Base-by-base conservation (phyloP, 805 yeast species). In the Nakazawaea ishiwadae region DNA sequence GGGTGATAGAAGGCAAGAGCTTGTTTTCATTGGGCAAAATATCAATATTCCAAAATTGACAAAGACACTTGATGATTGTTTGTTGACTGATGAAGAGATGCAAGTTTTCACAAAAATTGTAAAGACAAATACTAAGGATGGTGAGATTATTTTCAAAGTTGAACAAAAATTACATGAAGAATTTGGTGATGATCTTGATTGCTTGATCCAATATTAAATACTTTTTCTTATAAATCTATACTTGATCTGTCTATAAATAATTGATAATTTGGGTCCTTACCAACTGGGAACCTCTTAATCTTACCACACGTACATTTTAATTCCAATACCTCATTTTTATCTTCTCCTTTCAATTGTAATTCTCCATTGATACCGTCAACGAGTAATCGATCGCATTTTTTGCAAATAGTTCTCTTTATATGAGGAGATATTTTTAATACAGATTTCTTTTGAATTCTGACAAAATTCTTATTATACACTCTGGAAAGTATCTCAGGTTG, bases 351-450 rank as follows among this genome's bases (percentile, higher is more conserved):
- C 0, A 39, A 29, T 35, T 62, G 67, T 2, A 67, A 49, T 1
- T 55, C 35, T 37, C 71, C 52, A 15, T 71, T 68, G 14, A 65
- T 38, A 0, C 80, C 82, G 0, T 28, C 82, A 1, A 76, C 51
- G 46, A 73, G 61, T 8, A 73, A 45, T 7, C 77, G 56, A 34
- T 72, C 60, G 58, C 96, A 88, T 28, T 61, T 62, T 51, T 85
- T 86, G 59, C 96, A 88, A 12, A 81, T 54, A 0, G 73, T 67
- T 49, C 95, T 66, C 58, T 88, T 88, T 9, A 87, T 48, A 27
- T 62, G 59, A 0, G 90, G 89, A 35, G 83, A 71, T 21, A 83
- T 55, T 46, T 81, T 74, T 16, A 81, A 55, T 14, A 84, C 90
- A 2, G 79, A 73, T 52, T 81, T 83, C 54, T 82, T 81, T 7